Evolutionary conservation across 306 rosid species (phyloP), one percentile per base, ranked within the genome.

Genomic region (Trichosanthes truncata): DNA sequence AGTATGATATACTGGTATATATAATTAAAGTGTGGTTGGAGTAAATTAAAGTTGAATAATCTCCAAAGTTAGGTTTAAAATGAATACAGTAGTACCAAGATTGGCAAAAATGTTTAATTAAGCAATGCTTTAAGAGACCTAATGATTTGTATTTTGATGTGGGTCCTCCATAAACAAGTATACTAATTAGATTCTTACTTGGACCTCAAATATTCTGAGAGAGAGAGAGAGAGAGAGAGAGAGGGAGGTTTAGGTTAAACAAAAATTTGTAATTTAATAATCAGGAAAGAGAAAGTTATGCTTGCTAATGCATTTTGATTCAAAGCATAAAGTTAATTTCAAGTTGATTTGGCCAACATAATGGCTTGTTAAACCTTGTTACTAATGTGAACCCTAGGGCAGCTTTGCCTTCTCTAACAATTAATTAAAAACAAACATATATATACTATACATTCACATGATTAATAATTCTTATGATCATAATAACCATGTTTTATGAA

Each of bases 121-220:
- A 74, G 61, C 78, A 49, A 46, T 48, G 78, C 78, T 74, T 74
- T 74, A 74, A 74, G 78, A 29, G 78, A 74, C 78, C 78, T 49
- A 74, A 74, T 74, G 61, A 74, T 74, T 21, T 72, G 75, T 72
- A 72, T 72, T 72, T 26, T 3, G 57, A 25, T 23, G 59, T 66
- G 77, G 57, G 55, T 14, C 77, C 77, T 74, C 26, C 60, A 25
- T 49, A 48, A 49, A 49, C 3, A 0, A 74, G 43, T 52, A 72
- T 48, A 17, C 31, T 46, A 29, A 73, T 73, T 48, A 46, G 41
- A 73, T 73, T 73, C 78, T 73, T 73, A 45, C 53, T 71, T 71
- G 77, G 77, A 71, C 77, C 18, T 43, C 21, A 71, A 45, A 43
- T 71, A 71, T 43, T 71, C 76, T 38, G 0, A 40, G 23, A 33